Evolutionary conservation across 331 rosid species (phyloP), one percentile per base, ranked within the genome.

Genomic region (Phaseolus coccineus): DNA sequence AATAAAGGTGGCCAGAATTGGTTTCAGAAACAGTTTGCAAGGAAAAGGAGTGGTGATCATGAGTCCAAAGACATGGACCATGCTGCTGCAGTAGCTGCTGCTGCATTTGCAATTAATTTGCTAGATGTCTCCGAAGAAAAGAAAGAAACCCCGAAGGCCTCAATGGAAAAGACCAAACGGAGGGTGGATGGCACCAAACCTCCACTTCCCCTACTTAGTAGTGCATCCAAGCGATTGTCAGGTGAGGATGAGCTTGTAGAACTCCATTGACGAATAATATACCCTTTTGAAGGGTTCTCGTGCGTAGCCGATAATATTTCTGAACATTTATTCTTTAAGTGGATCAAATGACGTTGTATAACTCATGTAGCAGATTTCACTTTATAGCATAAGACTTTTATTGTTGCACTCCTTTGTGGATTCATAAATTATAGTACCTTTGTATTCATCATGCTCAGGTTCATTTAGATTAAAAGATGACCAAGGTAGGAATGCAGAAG

Each of bases 11-110:
- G 73, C 4, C 84, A 75, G 74, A 86, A 74, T 77, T 96, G 99
- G 99, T 79, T 90, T n/a, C 86, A 64, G 76, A 88, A 89, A 63
- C 89, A 14, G 70, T 75, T 85, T 42, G 33, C 77, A 25, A 76
- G 84, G 66, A 73, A 83, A 82, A 87, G 66, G 87, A 87, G 82
- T 83, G 68, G 25, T 47, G 92, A 88, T 52, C 72, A 84, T 66
- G 91, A 88, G 28, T 73, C 90, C 52, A 74, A 8, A 39, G 90
- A 74, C 25, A 67, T 65, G 7, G 96, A 90, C 47, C 88, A 78
- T 33, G 90, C 79, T 16, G 71, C 88, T 13, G 96, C 98, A 15
- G 87, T 93, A 31, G 99, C 98, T 67, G 98, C 99, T 63, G 92
- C 93, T 9, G 87, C 88, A 55, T 85, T 70, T 31, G 94, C 96